These are phyloP conservation scores for Naganishia vaughanmartiniae DNA, from an alignment of 768 basidiomycete species.

Conservation along the genomic window DNA sequence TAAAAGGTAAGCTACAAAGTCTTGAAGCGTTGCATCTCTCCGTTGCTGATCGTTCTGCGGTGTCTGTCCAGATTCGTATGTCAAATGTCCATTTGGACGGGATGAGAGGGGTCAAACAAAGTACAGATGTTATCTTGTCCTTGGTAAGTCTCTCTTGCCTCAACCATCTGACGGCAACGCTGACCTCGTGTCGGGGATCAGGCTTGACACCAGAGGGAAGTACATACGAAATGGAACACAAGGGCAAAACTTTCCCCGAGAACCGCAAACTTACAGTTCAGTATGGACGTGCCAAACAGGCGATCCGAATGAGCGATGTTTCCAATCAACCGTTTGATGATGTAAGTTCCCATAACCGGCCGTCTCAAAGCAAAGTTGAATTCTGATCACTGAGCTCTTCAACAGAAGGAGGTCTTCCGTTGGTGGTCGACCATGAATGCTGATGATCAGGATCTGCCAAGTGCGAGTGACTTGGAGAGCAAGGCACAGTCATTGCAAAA, in stretches of 20 bases:
- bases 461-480: conserved; percentile 61
- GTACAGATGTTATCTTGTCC: conserved; percentile 80
- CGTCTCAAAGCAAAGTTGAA: conserved; percentile 38
- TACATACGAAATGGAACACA: conserved; percentile 44
- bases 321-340: conserved; percentile 68
- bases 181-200: conserved; percentile 20
- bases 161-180: background rate
- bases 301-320: conserved; percentile 77
- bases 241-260: conserved; percentile 50
- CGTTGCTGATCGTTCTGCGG: conserved; percentile 9
- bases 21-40: background rate
- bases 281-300: conserved; percentile 66
- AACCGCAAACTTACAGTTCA: conserved; percentile 71
- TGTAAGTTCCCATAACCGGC: conserved; percentile 56
- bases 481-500: conserved; percentile 66
- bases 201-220: conserved; percentile 37
- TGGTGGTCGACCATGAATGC: conserved; percentile 34
- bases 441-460: conserved; percentile 67
- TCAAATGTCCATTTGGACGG: conserved; percentile 73
- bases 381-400: background rate
- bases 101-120: conserved; percentile 60
- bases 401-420: conserved; percentile 72
- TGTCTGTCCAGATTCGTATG: conserved; percentile 67
- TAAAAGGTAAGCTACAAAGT: conserved; percentile 61
- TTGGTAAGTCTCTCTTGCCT: conserved; percentile 58